Evolutionary conservation across 2,329 filamentous ascomycete species (phyloP).

Genomic region (Didymella pomorum): DNA sequence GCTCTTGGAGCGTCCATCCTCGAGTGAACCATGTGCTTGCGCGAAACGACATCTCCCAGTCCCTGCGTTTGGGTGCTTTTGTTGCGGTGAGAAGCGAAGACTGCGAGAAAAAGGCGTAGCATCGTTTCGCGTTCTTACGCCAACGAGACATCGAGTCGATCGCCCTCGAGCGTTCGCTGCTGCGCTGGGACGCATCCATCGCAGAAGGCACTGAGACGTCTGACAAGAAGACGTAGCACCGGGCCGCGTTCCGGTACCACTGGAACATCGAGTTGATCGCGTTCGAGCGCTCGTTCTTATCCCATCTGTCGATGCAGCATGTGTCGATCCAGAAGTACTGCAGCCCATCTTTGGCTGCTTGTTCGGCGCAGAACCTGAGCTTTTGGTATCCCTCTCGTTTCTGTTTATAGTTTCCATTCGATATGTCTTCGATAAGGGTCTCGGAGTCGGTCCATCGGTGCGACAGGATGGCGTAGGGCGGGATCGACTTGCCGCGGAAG

Average conservation of each 20-base stretch:
- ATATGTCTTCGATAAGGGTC: conserved; percentile 37
- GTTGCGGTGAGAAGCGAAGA: too few relatives aligned
- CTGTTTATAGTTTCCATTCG: conserved; percentile 17
- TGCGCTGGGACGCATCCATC: too few relatives aligned
- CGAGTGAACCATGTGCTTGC: too few relatives aligned
- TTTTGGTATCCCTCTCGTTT: conserved; percentile 27
- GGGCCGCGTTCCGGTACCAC: conserved; percentile 3
- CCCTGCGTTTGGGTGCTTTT: too few relatives aligned
- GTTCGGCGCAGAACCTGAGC: conserved; percentile 31
- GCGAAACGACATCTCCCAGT: too few relatives aligned
- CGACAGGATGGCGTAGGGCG: conserved; percentile 47
- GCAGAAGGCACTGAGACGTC: too few relatives aligned
- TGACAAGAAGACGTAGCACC: too few relatives aligned
- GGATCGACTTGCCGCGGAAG: conserved; percentile 24
- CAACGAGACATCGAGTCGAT: conserved; percentile 6
- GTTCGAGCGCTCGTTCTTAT: neutral
- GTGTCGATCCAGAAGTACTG: conserved; percentile 22
- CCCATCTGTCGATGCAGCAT: conserved; percentile 8
- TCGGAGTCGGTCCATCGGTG: conserved; percentile 46
- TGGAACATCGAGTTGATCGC: conserved; percentile 7
- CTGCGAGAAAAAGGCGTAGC: conserved; percentile 1
- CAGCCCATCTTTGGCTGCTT: conserved; percentile 29
- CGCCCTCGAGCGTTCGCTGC: neutral
- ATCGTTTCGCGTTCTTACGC: neutral
- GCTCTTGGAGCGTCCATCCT: too few relatives aligned